Evolutionary conservation across 2,329 filamentous ascomycete species (phyloP).

Genomic region (Neobulgaria alba): DNA sequence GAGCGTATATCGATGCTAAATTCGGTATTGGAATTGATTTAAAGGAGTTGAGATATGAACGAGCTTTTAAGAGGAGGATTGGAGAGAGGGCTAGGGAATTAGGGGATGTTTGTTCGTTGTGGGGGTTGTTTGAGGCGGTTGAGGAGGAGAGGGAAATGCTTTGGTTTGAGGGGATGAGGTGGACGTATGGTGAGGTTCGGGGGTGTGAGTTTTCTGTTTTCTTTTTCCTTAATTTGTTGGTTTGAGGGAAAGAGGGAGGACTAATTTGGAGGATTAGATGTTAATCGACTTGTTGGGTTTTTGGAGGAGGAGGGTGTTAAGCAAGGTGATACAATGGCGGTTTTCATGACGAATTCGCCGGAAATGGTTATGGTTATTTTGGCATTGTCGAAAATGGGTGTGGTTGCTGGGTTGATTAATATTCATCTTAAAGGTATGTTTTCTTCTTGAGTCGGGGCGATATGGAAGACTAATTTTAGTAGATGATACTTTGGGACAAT

Average conservation of each 20-base stretch:
- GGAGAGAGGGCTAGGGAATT: conserved; percentile 30
- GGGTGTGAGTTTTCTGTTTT: conserved; percentile 29
- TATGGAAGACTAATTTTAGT: conserved; percentile 23
- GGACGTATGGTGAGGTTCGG: conserved; percentile 38
- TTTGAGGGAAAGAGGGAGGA: conserved; percentile 1
- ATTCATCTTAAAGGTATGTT: conserved; percentile 36
- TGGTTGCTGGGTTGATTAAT: conserved; percentile 38
- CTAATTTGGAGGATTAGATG: conserved; percentile 29
- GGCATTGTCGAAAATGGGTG: conserved; percentile 38
- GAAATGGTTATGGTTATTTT: conserved; percentile 38
- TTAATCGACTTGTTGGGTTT: conserved; percentile 35
- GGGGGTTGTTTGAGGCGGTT: conserved; percentile 34
- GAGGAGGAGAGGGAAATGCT: conserved; percentile 34
- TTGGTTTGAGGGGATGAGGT: conserved; percentile 40
- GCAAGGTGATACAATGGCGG: conserved; percentile 34
- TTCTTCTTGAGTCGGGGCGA: not conserved
- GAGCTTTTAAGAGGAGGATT: conserved; percentile 29
- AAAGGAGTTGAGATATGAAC: conserved; percentile 28
- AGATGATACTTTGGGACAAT: conserved; percentile 37
- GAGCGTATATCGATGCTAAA: conserved; percentile 37
- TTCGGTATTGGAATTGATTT: conserved; percentile 34
- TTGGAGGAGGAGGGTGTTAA: conserved; percentile 32
- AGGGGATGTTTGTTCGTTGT: conserved; percentile 33
- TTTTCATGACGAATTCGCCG: conserved; percentile 40
- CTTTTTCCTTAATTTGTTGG: no score